Percentiles rank a stretch among this genome's conserved stretches.
Evolutionary conservation across 306 rosid genomes (phyloP).

Genomic region (Acmispon strigosus): DNA sequence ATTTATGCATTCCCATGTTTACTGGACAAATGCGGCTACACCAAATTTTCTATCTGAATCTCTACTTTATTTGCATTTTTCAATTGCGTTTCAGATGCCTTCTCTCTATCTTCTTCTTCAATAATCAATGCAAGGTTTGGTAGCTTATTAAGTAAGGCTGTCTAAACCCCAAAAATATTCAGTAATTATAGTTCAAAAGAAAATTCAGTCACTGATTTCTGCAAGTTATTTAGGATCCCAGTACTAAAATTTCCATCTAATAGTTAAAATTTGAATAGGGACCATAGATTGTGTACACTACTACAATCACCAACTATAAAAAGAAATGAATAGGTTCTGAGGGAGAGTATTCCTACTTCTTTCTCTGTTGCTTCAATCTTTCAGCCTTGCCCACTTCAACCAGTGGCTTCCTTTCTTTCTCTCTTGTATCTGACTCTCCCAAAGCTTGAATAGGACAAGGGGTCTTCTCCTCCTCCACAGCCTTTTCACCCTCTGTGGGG

Average conservation of each 20-base stretch:
- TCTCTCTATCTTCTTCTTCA: too few relatives aligned
- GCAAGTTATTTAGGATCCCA: neutral
- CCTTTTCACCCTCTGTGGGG: constrained; percentile 22
- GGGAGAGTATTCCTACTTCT: constrained; percentile 43
- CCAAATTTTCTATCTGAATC: too few relatives aligned
- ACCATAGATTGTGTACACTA: neutral
- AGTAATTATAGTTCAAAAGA: too few relatives aligned
- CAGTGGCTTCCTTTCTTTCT: constrained; percentile 56
- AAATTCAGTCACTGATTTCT: too few relatives aligned
- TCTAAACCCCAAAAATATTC: too few relatives aligned
- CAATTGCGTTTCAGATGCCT: too few relatives aligned
- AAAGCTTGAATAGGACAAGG: constrained; percentile 20
- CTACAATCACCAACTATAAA: neutral
- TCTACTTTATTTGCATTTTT: too few relatives aligned
- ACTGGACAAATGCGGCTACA: too few relatives aligned
- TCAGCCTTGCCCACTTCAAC: constrained; percentile 37
- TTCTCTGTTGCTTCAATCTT: constrained; percentile 41
- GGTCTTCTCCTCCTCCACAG: constrained; percentile 30
- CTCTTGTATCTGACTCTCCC: constrained; percentile 36
- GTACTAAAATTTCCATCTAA: neutral
- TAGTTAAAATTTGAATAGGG: neutral
- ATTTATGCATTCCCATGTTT: too few relatives aligned
- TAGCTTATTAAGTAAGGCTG: too few relatives aligned
- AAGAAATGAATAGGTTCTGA: neutral
- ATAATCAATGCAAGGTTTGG: too few relatives aligned